Base-by-base conservation (phyloP, 345 rosid genomes). In the Triadica sebifera region DNA sequence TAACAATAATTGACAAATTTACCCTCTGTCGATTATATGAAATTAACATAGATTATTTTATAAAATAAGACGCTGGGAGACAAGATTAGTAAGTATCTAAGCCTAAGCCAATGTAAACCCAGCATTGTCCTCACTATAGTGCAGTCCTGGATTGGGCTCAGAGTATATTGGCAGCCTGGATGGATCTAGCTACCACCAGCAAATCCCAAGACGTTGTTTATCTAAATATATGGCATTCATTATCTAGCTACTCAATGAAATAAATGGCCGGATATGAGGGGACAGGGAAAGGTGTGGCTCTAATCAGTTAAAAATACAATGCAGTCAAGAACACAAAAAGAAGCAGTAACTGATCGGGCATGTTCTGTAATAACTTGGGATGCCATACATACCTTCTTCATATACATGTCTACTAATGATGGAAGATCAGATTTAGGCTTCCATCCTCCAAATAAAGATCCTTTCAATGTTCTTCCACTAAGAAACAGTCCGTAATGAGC, bases 341-440 rank as follows among this genome's bases (percentile, higher is more conserved):
- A 11, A 60, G 29, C 56, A 22, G 41, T 8, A 37, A 52, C 49
- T 25, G 45, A 71, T 12, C 16, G 61, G 29, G 55, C 52, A 51
- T 29, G 34, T n/a, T n/a, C n/a, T 10, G 13, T 15, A 41, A 41
- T 51, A 13, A 55, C 15, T 8, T 62, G 60, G 43, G 22, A 70
- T 43, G 59, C 25, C 22, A 69, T 9, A 25, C 69, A 8, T 82
- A 90, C 98, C 93, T 89, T 86, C 49, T 91, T 91, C 83, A 90
- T 76, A 72, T 94, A 94, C 87, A 81, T 87, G 73, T 92, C 85
- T 8, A 91, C 86, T 76, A 92, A 74, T 45, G 87, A 85, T 66
- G 98, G 97, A 77, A 94, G 81, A 79, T 92, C 91, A 45, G 98
- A 84, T 81, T 94, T 94, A 39, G 97, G 98, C 71, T 84, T 94